These are phyloP conservation scores for Populus hybrid DNA, from an alignment of 441 rosid species.

Conservation along the genomic window DNA sequence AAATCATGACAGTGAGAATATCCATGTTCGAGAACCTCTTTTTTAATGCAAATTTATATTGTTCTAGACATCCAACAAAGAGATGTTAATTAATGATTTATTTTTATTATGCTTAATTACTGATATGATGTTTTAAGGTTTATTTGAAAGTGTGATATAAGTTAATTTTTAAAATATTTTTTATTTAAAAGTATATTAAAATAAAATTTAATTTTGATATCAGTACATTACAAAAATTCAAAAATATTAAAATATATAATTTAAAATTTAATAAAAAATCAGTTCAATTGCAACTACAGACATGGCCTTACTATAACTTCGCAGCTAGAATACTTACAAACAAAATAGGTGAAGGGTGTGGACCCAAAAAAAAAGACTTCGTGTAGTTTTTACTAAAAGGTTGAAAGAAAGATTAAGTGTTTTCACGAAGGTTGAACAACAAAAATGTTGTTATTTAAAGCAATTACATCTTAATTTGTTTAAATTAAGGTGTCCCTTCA, in stretches of 20 bases:
- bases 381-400: neutral
- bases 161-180: no score
- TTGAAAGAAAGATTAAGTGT: neutral
- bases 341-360: neutral
- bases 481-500: conserved; percentile 25
- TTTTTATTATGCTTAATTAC: neutral
- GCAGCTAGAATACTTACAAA: neutral
- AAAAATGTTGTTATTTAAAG: neutral
- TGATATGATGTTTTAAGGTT: no score
- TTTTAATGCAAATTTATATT: neutral
- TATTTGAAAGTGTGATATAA: no score
- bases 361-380: neutral
- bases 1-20: conserved; percentile 18
- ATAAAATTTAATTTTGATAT: no score
- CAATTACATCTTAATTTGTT: conserved; percentile 19
- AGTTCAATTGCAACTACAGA: no score
- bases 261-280: no score
- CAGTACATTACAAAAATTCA: accelerated
- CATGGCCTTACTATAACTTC: neutral
- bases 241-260: no score
- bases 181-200: no score
- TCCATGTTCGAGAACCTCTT: neutral
- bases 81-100: neutral
- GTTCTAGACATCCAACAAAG: conserved; percentile 7
- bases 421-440: neutral